phyloP scores from a whole-genome alignment of 176 grass and related monocot genomes.

The Ampelocalamus luodianensis region DNA sequence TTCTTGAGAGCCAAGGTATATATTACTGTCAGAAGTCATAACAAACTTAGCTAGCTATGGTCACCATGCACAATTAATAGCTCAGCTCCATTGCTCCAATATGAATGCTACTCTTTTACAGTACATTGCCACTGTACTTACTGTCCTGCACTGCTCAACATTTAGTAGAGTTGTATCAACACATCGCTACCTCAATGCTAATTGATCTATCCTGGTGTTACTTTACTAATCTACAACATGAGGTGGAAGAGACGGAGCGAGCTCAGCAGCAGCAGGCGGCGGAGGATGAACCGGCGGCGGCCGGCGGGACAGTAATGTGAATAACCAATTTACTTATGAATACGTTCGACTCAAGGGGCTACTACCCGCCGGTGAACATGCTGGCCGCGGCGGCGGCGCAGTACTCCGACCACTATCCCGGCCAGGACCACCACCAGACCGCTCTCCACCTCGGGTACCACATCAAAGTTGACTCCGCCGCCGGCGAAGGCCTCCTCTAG shows the following conservation, averaged over 20 bases:
- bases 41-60: neutral
- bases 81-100: neutral
- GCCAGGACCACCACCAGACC: conserved; percentile 55
- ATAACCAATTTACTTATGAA: too few relatives aligned
- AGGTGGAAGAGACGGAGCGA: conserved; percentile 61
- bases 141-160: too few relatives aligned
- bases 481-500: conserved; percentile 66
- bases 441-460: conserved; percentile 86
- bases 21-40: neutral
- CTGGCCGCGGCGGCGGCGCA: conserved; percentile 44
- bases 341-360: conserved; percentile 67
- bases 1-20: conserved; percentile 73
- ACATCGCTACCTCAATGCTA: neutral
- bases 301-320: neutral
- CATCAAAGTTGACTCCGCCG: conserved; percentile 55
- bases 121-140: too few relatives aligned
- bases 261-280: conserved; percentile 35
- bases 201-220: neutral
- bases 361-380: conserved; percentile 65
- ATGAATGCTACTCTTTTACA: too few relatives aligned
- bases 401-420: conserved; percentile 43
- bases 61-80: neutral
- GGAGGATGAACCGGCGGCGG: neutral
- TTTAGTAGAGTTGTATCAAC: neutral
- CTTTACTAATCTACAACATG: conserved; percentile 21